These are phyloP conservation scores for Pachyrhizus erosus DNA, from an alignment of 306 rosid genomes.

Conservation along the genomic window DNA sequence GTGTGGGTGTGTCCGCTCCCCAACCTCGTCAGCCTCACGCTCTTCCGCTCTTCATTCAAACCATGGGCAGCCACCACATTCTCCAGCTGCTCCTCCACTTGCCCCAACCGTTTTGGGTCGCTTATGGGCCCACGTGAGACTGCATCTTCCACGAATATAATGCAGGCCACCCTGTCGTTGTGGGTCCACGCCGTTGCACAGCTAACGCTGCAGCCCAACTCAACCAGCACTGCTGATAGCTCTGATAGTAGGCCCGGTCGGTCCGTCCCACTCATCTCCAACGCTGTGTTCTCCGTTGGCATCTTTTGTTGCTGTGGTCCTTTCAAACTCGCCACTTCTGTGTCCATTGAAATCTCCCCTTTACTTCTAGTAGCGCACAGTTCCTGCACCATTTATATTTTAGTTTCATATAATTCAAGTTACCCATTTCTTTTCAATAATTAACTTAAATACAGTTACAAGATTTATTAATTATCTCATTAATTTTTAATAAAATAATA, in stretches of 20 bases:
- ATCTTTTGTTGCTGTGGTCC: slow-evolving; percentile 36
- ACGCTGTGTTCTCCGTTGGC: slow-evolving; percentile 52
- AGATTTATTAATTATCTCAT: no score
- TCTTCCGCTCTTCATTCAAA: slow-evolving; percentile 53
- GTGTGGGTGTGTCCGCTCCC: slow-evolving; percentile 60
- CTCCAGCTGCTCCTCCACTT: slow-evolving; percentile 65
- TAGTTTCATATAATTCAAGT: background rate
- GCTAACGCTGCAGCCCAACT: slow-evolving; percentile 66
- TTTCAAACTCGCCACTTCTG: background rate
- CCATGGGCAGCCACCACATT: slow-evolving; percentile 72
- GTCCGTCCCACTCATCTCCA: slow-evolving; percentile 77
- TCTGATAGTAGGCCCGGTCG: slow-evolving; percentile 83
- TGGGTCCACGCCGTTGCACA: slow-evolving; percentile 84
- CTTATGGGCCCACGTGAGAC: slow-evolving; percentile 56
- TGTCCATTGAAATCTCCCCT: slow-evolving; percentile 41
- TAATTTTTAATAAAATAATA: no score
- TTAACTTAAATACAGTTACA: background rate
- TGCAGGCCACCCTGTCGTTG: slow-evolving; percentile 62
- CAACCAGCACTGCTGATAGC: slow-evolving; percentile 67
- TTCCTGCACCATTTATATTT: slow-evolving; percentile 54
- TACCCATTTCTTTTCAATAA: background rate
- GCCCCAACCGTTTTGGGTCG: slow-evolving; percentile 61
- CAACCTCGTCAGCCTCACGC: slow-evolving; percentile 59
- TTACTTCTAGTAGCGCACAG: slow-evolving; percentile 60
- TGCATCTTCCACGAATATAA: slow-evolving; percentile 71